Base-by-base conservation (phyloP, 805 yeast genomes). In the Cyberlindnera mississippiensis region DNA sequence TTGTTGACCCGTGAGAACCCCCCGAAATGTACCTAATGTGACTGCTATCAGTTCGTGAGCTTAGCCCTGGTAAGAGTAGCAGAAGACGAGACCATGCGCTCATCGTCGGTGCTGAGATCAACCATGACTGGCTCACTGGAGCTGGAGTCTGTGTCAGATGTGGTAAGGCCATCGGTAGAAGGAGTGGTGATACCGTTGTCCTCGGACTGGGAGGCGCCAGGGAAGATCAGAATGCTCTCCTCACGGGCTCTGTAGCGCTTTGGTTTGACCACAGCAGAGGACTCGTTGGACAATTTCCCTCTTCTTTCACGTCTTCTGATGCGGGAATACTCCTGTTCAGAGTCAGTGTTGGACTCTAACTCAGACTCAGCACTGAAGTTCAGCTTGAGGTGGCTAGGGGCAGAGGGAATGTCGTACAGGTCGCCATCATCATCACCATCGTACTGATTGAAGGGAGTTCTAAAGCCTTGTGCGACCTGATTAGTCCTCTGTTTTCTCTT, bases 101-200 rank as follows among this genome's bases (percentile, higher is more conserved):
- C 14, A 11, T 41, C 44, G 15, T 26, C 37, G 10, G 39, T 27
- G 4, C 32, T 32, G 13, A 36, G n/a, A n/a, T 33, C 38, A 17
- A 41, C 41, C 35, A 42, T 18, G 5, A 42, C 45, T 2, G 45
- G 38, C 26, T 38, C 41, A 14, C 39, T 34, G 26, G 35, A 31
- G 27, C 38, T 34, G 15, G 45, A 42, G 12, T 38, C 45, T 17
- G 31, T 36, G 15, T 42, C 45, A n/a, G 30, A 18, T 11, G 41
- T 33, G 28, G 20, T 26, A 2, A 40, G 3, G 10, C 35, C 24
- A 15, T 41, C 44, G 14, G 29, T n/a, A n/a, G 33, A 10, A 20
- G 33, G 22, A 8, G 45, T 20, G 12, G 45, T 41, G 28, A 28
- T 12, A 28, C 6, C 16, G 24, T 20, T 20, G 9, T 20, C 24